phyloP scores from a whole-genome alignment of 2,329 filamentous ascomycete species.

The Meredithiella fracta region DNA sequence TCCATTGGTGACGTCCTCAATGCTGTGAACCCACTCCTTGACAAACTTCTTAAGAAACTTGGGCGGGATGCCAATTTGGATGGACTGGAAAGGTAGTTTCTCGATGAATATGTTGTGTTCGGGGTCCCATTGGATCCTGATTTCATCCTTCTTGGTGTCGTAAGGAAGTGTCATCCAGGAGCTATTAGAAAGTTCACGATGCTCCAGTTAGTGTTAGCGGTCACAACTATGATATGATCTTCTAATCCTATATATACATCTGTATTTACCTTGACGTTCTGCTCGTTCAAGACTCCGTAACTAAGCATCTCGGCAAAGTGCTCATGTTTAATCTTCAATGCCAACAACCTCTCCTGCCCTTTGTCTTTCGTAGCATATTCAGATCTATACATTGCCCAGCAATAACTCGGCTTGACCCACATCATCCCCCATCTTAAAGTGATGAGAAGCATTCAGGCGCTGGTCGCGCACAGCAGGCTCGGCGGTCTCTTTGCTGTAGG shows the following conservation, averaged over 20 bases:
- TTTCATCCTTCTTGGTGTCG: constrained; percentile 16
- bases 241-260: not conserved
- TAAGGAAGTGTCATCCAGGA: not conserved
- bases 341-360: constrained; percentile 39
- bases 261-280: constrained; percentile 1
- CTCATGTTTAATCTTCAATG: constrained; percentile 35
- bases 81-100: constrained; percentile 34
- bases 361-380: constrained; percentile 42
- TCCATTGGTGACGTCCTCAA: constrained; percentile 41
- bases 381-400: constrained; percentile 47
- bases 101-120: constrained; percentile 33
- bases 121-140: constrained; percentile 49
- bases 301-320: constrained; percentile 33
- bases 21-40: constrained; percentile 33
- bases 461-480: constrained; percentile 33
- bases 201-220: not conserved
- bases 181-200: not conserved
- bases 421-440: constrained; percentile 40
- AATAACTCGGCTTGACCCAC: constrained; percentile 48
- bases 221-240: not conserved
- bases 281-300: constrained; percentile 21
- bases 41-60: constrained; percentile 30
- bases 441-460: constrained; percentile 33
- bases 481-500: constrained; percentile 38
- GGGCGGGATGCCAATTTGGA: constrained; percentile 43